Evolutionary conservation across 2,329 filamentous ascomycete species (phyloP).

Genomic region (Colletotrichum chlorophyti): DNA sequence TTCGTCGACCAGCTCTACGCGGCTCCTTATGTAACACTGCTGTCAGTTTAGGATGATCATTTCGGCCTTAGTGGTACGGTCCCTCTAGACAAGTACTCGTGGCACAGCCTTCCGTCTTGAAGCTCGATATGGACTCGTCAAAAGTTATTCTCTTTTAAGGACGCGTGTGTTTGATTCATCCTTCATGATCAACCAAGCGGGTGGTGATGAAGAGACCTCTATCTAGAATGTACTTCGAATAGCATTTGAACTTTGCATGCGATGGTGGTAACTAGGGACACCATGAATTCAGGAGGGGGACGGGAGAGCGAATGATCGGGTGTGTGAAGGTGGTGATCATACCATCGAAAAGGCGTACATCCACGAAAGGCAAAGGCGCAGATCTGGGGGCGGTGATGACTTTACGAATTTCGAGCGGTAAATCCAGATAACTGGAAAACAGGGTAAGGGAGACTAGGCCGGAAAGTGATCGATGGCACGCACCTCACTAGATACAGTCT

Average conservation of each 20-base stretch:
- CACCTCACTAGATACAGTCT: too few relatives aligned
- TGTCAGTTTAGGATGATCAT: background rate
- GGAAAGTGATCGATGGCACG: too few relatives aligned
- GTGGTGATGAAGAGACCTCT: background rate
- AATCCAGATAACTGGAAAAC: too few relatives aligned
- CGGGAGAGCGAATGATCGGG: too few relatives aligned
- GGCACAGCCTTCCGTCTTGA: background rate
- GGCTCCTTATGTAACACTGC: slow-evolving; percentile 3
- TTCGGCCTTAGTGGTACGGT: background rate
- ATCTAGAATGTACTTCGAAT: slow-evolving; percentile 17
- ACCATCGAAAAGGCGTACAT: background rate
- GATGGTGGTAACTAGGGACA: slow-evolving; percentile 37
- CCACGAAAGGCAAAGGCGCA: too few relatives aligned
- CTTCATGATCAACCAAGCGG: background rate
- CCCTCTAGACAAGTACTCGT: background rate
- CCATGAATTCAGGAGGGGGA: slow-evolving; percentile 29
- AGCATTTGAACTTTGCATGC: slow-evolving; percentile 46
- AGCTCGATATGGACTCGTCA: background rate
- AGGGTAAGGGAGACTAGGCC: too few relatives aligned
- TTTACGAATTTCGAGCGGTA: too few relatives aligned
- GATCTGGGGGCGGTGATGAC: too few relatives aligned
- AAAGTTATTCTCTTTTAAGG: slow-evolving; percentile 10
- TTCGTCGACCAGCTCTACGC: background rate
- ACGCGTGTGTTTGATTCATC: background rate
- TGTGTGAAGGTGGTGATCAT: slow-evolving; percentile 24